Base-by-base conservation (phyloP, 192 early-diverging fungal species). In the Globomyces pollinis-pini region DNA sequence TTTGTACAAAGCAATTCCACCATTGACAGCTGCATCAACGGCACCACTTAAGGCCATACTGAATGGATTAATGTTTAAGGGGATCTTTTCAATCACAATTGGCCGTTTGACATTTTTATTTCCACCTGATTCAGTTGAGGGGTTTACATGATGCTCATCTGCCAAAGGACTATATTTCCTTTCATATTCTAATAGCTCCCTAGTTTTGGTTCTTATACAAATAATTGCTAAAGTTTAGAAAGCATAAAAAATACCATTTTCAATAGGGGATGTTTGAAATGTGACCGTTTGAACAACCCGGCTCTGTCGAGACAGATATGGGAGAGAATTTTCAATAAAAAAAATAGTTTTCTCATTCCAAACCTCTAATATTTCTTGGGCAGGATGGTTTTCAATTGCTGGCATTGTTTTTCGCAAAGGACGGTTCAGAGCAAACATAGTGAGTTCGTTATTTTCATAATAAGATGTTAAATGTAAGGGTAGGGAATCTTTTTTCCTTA, bases 1-100 rank as follows among this genome's bases (percentile, higher is more conserved):
- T 53, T 73, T 70, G 61, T 90, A 90, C 79, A 90, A 83, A 21
- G 81, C 80, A 2, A 90, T 71, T 28, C 88, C 88, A 24, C 88
- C 88, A 71, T 90, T 90, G 1, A 90, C 85, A 7, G 87, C 88
- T 7, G 88, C 88, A 73, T 90, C 88, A 0, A 90, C 80, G 2
- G 88, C 84, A 31, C 88, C 88, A 50, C 87, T 88, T n/a, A 90
- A 59, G 6, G 85, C 75, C 85, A 90, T 88, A 0, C 88, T 85
- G 42, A 90, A 86, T 0, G 78, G 82, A 41, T 85, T 88, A 64
- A 50, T 86, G 85, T 29, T 61, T 35, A 8, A n/a, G n/a, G n/a
- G 43, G 50, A 28, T 38, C 35, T 28, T 52, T 3, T 43, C 64
- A 1, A 33, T 13, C 32, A 47, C 33, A 32, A 57, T 47, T 38